These are phyloP conservation scores for Cladorrhinum sp. DNA, from an alignment of 2,329 filamentous ascomycete species.

Conservation along the genomic window DNA sequence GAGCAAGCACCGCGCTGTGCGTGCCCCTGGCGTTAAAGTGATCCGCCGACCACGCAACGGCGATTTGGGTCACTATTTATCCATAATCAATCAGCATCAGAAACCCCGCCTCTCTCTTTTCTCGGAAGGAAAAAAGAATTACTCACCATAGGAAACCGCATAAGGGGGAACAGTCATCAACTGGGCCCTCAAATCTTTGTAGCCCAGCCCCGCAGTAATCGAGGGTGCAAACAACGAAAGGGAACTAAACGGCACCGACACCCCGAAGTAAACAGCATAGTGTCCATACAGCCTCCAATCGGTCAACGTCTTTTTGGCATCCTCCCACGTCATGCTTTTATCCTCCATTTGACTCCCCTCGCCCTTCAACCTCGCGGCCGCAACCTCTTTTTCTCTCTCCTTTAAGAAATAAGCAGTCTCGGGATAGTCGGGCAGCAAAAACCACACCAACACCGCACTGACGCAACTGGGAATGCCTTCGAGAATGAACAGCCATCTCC, in stretches of 20 bases:
- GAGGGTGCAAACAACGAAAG: conserved; percentile 61
- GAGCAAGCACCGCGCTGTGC: conserved; percentile 42
- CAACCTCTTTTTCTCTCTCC: conserved; percentile 56
- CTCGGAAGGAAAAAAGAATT: background rate
- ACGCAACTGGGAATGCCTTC: conserved; percentile 46
- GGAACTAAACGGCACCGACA: conserved; percentile 55
- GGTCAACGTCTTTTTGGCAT: conserved; percentile 66
- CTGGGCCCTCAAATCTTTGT: conserved; percentile 53
- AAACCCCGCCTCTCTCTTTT: background rate
- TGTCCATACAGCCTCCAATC: conserved; percentile 67
- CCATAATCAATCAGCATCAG: background rate
- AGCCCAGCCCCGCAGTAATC: conserved; percentile 55
- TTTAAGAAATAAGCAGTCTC: conserved; percentile 57
- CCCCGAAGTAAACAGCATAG: conserved; percentile 53
- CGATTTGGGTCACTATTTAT: conserved; percentile 37
- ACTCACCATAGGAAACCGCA: conserved; percentile 53
- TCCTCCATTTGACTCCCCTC: conserved; percentile 57
- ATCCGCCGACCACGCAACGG: conserved; percentile 58
- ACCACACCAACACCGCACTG: conserved; percentile 56
- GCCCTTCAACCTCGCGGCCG: conserved; percentile 40
- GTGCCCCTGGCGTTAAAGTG: conserved; percentile 53
- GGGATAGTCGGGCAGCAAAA: conserved; percentile 63
- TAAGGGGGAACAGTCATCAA: conserved; percentile 66
- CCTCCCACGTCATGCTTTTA: conserved; percentile 59
- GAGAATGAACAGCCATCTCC: conserved; percentile 67